Percentiles rank a stretch among this genome's conserved stretches.
phyloP scores from a whole-genome alignment of 2,329 filamentous ascomycete species.

The Stagonosporopsis cucurbitacearum region DNA sequence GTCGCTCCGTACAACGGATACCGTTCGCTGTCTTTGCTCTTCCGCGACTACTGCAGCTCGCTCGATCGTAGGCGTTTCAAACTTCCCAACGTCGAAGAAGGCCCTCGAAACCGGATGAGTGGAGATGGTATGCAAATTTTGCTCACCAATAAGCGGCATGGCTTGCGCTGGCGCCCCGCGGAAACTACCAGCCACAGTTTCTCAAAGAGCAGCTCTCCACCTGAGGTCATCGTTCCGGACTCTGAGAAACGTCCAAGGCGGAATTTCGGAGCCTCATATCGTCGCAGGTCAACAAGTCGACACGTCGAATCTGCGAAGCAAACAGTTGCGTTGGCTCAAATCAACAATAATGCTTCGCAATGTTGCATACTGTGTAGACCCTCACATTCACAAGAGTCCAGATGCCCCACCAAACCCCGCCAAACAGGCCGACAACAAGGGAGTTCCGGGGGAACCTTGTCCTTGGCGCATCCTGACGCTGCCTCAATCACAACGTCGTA shows the following conservation, averaged over 20 bases:
- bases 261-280: not conserved
- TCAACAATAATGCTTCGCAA: no score
- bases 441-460: constrained; percentile 1
- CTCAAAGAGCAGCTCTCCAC: not conserved
- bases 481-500: not conserved
- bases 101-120: constrained; percentile 1
- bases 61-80: constrained; percentile 11
- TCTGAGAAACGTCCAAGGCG: not conserved
- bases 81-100: constrained; percentile 12
- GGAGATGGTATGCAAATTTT: constrained; percentile 4
- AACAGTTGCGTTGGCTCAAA: not conserved
- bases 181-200: not conserved
- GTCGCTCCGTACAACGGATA: constrained; percentile 10
- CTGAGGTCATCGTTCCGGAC: not conserved
- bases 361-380: not conserved
- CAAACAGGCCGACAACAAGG: constrained; percentile 1
- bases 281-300: not conserved
- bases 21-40: constrained; percentile 2
- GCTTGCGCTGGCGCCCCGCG: not conserved
- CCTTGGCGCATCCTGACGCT: not conserved
- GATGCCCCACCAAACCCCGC: constrained; percentile 14
- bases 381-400: constrained; percentile 2
- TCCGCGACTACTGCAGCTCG: constrained; percentile 15
- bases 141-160: not conserved
- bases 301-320: not conserved